Evolutionary conservation across 441 rosid species (phyloP), one percentile per base, ranked within the genome.

Genomic region (Erodium texanum): DNA sequence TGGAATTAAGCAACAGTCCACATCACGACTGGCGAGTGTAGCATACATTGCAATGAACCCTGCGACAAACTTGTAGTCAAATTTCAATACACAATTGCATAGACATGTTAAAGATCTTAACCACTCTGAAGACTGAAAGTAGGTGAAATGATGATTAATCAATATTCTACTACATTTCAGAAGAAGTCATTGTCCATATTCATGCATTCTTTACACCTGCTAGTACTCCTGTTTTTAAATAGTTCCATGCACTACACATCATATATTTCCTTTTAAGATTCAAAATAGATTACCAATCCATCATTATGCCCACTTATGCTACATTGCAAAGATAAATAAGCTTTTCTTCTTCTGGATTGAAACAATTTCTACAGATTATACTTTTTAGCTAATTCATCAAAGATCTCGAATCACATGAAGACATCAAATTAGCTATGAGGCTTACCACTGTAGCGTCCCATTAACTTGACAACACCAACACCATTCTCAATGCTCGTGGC

Each of bases 1-100:
- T 0, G 98, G 96, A 75, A 95, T 92, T 84, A 92, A 81, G 78
- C 98, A 92, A 64, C 98, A 90, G 68, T 95, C 98, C 19, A 95
- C 99, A 70, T 95, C 99, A 71, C 98, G 79, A 76, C 98, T 92
- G 6, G 96, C 99, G 64, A 95, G 90, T 24, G 99, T 92, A 70
- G 99, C 99, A 71, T 90, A 59, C 98, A 92, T 88, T 4, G 97
- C 97, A 78, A 92, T 94, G 77, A 86, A 94, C 38, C 98, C 99
- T 92, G 86, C 78, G 70, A 18, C 70, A 69, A 41, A 41, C 14
- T 41, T 41, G 48, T 41, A 41, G 15, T 41, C 14, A 41, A 41
- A 41, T 41, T 41, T 1, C 3, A 41, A 41, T 41, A 41, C n/a
- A 10, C 48, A 7, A 41, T 41, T 41, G 14, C 8, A 14, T 41